Evolutionary conservation across 2,329 filamentous ascomycete species (phyloP), one percentile per base, ranked within the genome.

Genomic region (Paecilomyces niveus): DNA sequence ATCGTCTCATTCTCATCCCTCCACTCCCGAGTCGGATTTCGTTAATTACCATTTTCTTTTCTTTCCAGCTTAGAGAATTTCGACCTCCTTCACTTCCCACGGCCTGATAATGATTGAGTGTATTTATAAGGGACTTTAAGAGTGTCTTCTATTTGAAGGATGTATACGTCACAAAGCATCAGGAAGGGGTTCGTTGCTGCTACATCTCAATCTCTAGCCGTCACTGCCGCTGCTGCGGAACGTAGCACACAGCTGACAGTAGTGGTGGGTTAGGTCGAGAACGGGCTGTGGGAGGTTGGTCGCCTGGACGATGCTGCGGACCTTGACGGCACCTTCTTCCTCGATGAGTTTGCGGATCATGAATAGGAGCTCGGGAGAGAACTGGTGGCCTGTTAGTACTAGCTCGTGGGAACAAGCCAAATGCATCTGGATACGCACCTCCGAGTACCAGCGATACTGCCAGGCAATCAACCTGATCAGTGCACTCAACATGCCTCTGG

Each of bases 391-490:
- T 32, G 54, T 72, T 54, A 71, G 63, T 50, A 55, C 60, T 45
- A 35, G 10, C 18, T n/a, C 52, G 50, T 9, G 49, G 7, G 10
- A 57, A 58, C 31, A 32, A 24, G 29, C 4, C 21, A 33, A 33
- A 18, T n/a, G 15, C 6, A 21, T 18, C 15, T 13, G 51, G 57
- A 24, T 54, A 62, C 77, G 68, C 74, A 88, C 86, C 83, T 99
- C 94, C 58, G 92, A 97, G 78, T 99, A 99, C 94, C 94, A 99
- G 65, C 94, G 84, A 77, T 97, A 99, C 77, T 99, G 94, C 94
- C 94, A 99, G 11, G 93, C 94, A 33, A 97, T 90, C 50, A 99
- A 80, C 56, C 92, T 83, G 64, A 99, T 97, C 59, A 97, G 81
- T n/a, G 90, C 87, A 29, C 87, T 89, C 6, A 97, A 83, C 58